Evolutionary conservation across 1,284 basidiomycete species (phyloP).

Genomic region (Ceraceosorus guamensis): DNA sequence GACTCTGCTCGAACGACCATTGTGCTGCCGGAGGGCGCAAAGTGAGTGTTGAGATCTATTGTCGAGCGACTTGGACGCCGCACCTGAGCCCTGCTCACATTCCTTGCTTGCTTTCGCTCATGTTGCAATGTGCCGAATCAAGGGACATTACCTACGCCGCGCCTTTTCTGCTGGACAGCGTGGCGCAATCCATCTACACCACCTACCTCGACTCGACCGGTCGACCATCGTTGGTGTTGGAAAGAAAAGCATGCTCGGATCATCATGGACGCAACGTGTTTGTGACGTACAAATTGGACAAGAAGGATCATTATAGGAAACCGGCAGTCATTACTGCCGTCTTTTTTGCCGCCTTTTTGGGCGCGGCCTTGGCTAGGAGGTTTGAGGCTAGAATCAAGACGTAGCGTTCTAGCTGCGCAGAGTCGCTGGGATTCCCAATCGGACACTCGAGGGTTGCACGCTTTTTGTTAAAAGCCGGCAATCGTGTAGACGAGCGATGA

Average conservation of each 20-base stretch:
- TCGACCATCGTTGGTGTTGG: slow-evolving; percentile 67
- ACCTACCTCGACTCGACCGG: slow-evolving; percentile 93
- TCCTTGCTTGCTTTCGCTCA: not conserved
- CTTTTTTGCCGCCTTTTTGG: not conserved
- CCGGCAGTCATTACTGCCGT: not conserved
- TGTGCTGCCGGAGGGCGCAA: slow-evolving; percentile 83
- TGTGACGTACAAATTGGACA: slow-evolving; percentile 17
- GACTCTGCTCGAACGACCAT: slow-evolving; percentile 72
- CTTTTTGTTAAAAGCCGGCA: no score
- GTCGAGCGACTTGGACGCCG: not conserved
- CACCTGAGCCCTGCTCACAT: not conserved
- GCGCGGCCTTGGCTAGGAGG: not conserved
- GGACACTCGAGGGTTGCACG: no score
- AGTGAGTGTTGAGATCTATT: slow-evolving; percentile 57
- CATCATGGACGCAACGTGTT: slow-evolving; percentile 19
- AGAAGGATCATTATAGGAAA: slow-evolving; percentile 11
- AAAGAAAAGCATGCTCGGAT: slow-evolving; percentile 54
- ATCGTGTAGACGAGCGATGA: no score
- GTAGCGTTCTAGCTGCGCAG: no score
- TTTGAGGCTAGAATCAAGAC: no score
- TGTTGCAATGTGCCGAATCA: not conserved
- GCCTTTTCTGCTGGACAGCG: slow-evolving; percentile 68
- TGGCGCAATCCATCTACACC: slow-evolving; percentile 61
- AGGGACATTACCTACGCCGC: slow-evolving; percentile 51
- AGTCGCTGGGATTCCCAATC: no score